Conservation (phyloP, 1,284 basidiomycete genomes). For the Leccinum pachyderme region DNA sequence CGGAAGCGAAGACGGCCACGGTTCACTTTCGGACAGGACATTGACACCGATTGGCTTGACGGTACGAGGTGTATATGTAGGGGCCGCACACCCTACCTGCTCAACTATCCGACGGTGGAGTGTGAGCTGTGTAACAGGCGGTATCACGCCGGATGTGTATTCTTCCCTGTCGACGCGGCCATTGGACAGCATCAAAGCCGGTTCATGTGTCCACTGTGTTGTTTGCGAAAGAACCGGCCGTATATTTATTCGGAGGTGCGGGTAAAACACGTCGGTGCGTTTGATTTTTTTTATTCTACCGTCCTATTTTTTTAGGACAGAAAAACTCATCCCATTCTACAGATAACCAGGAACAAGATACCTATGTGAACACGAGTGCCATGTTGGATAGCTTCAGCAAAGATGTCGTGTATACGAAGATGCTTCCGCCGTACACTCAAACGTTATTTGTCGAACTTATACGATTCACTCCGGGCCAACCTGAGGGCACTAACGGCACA, state of each 20-base stretch:
- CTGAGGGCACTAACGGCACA: slow-evolving; percentile 36
- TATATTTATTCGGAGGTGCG: slow-evolving; percentile 75
- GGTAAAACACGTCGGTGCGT: slow-evolving; percentile 62
- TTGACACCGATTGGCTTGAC: slow-evolving; percentile 70
- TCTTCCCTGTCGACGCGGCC: slow-evolving; percentile 51
- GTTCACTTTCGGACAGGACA: slow-evolving; percentile 74
- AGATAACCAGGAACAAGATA: slow-evolving; percentile 49
- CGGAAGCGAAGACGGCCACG: slow-evolving; percentile 67
- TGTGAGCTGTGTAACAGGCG: slow-evolving; percentile 63
- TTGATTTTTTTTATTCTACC: not conserved
- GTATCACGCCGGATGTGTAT: slow-evolving; percentile 77
- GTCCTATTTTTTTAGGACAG: not conserved
- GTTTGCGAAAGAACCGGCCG: slow-evolving; percentile 62
- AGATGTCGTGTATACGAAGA: slow-evolving; percentile 64
- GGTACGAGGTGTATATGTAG: slow-evolving; percentile 78
- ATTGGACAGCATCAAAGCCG: slow-evolving; percentile 34
- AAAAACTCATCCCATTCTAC: slow-evolving; percentile 13
- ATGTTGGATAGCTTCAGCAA: slow-evolving; percentile 75
- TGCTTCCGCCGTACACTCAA: slow-evolving; percentile 58
- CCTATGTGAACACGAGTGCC: slow-evolving; percentile 65
- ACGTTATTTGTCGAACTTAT: slow-evolving; percentile 75
- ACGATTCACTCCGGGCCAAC: slow-evolving; percentile 54
- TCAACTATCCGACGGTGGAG: slow-evolving; percentile 58
- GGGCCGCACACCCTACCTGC: slow-evolving; percentile 59
- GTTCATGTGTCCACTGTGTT: slow-evolving; percentile 72